Conservation (phyloP, 1,284 basidiomycete species). For the Taiwanofungus camphoratus region DNA sequence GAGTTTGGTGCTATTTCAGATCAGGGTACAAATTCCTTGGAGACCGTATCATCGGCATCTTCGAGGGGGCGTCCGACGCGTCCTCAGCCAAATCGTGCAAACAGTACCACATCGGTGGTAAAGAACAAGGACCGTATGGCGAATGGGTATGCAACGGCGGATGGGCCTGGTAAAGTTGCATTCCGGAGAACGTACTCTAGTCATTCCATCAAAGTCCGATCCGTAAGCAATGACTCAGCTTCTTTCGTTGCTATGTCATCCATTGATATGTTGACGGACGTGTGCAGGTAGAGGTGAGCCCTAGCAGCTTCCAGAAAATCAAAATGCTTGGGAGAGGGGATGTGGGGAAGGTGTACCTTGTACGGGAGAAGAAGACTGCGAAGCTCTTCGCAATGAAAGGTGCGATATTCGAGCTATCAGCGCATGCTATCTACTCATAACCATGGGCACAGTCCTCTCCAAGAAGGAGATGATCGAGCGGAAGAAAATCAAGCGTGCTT, state of each 20-base stretch:
- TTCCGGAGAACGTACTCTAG: constrained; percentile 95
- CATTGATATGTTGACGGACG: background rate
- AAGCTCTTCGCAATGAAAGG: constrained; percentile 98
- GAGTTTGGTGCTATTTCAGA: constrained; percentile 50
- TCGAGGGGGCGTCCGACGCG: constrained; percentile 46
- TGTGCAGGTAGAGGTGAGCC: constrained; percentile 80
- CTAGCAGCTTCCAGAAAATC: constrained; percentile 89
- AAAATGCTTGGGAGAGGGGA: constrained; percentile 95
- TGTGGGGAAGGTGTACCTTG: constrained; percentile 94
- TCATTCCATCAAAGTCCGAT: constrained; percentile 93
- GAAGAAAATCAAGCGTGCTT: constrained; percentile 95
- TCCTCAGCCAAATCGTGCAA: constrained; percentile 14
- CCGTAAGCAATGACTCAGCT: constrained; percentile 43
- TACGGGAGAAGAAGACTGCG: constrained; percentile 90
- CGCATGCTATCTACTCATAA: constrained; percentile 6
- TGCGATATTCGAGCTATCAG: constrained; percentile 31
- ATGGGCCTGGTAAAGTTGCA: constrained; percentile 57
- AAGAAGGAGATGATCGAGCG: constrained; percentile 99
- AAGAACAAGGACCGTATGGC: constrained; percentile 40
- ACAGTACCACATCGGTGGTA: constrained; percentile 22
- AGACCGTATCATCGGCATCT: constrained; percentile 68
- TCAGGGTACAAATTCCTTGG: constrained; percentile 60
- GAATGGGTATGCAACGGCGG: constrained; percentile 31
- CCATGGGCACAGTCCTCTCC: constrained; percentile 63
- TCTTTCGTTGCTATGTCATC: constrained; percentile 9